These are phyloP conservation scores for Trichoderma endophyticum DNA, from an alignment of 2,329 filamentous ascomycete genomes.

Conservation along the genomic window DNA sequence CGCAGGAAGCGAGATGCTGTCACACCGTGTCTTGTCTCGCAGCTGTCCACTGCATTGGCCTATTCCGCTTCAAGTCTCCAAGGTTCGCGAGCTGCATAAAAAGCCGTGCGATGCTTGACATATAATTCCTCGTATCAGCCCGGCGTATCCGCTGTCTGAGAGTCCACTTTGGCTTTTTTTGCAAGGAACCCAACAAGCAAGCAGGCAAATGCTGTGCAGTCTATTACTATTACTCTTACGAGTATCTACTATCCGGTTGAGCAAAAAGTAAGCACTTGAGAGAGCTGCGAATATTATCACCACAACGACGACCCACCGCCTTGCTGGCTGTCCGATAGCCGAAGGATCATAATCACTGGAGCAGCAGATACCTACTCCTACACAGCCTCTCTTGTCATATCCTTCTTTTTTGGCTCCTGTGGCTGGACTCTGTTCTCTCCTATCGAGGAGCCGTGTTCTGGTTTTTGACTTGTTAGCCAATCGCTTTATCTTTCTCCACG, in stretches of 20 bases:
- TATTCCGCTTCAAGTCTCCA: not conserved
- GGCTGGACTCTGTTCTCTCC: not conserved
- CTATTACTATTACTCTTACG: not conserved
- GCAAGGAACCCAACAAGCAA: not conserved
- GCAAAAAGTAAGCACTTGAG: slow-evolving; percentile 6
- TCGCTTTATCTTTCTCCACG: not conserved
- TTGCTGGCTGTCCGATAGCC: not conserved
- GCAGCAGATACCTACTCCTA: not conserved
- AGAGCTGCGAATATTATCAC: not conserved
- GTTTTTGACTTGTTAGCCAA: not conserved
- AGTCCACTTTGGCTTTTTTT: not conserved
- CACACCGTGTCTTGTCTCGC: slow-evolving; percentile 15
- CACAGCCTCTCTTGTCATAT: slow-evolving; percentile 2
- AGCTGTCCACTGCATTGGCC: slow-evolving; percentile 1
- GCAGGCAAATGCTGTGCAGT: not conserved
- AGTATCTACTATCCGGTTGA: not conserved
- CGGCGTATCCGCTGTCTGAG: slow-evolving; percentile 1
- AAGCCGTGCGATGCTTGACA: not conserved
- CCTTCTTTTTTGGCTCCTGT: not conserved
- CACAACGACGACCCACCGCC: not conserved
- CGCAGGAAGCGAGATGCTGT: slow-evolving; percentile 8
- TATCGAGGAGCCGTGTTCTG: not conserved
- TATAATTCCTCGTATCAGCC: not conserved
- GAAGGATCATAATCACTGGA: not conserved
- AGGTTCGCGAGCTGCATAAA: not conserved